Conservation (phyloP, 2,329 filamentous ascomycete species). For the Shiraia bambusicola region DNA sequence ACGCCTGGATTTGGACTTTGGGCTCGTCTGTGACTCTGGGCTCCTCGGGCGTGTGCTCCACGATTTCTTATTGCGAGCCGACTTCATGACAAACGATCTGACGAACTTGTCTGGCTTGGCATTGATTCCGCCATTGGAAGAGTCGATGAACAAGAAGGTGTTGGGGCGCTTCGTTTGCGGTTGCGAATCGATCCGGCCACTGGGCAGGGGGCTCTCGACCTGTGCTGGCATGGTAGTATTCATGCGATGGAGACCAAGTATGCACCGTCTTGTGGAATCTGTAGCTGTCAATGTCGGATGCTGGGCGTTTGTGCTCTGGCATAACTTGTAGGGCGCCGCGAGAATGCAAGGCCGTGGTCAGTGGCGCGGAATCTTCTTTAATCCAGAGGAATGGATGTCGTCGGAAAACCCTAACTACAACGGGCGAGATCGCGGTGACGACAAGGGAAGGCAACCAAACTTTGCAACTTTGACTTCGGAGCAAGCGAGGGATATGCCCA, state of each 20-base stretch:
- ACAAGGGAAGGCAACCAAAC: slow-evolving; percentile 18
- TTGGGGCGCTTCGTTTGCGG: slow-evolving; percentile 18
- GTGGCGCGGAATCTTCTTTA: slow-evolving; percentile 17
- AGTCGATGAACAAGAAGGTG: slow-evolving; percentile 42
- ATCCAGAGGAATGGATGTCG: slow-evolving; percentile 8
- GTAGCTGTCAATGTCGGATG: slow-evolving; percentile 6
- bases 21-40: slow-evolving; percentile 11
- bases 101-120: slow-evolving; percentile 36
- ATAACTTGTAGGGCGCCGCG: slow-evolving; percentile 7
- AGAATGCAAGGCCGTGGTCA: slow-evolving; percentile 13
- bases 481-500: too few species aligned
- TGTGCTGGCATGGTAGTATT: slow-evolving; percentile 14
- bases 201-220: neutral
- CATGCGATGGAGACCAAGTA: slow-evolving; percentile 5
- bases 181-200: slow-evolving; percentile 3
- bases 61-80: slow-evolving; percentile 31
- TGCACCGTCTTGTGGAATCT: slow-evolving; percentile 4
- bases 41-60: slow-evolving; percentile 38
- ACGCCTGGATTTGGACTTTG: slow-evolving; percentile 1
- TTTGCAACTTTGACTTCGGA: slow-evolving; percentile 11
- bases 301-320: slow-evolving; percentile 3
- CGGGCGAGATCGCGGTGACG: slow-evolving; percentile 11
- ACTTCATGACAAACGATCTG: slow-evolving; percentile 42
- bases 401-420: slow-evolving; percentile 10
- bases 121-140: slow-evolving; percentile 29